Conservation (phyloP, 345 rosid genomes). For the Noccaea caerulescens region DNA sequence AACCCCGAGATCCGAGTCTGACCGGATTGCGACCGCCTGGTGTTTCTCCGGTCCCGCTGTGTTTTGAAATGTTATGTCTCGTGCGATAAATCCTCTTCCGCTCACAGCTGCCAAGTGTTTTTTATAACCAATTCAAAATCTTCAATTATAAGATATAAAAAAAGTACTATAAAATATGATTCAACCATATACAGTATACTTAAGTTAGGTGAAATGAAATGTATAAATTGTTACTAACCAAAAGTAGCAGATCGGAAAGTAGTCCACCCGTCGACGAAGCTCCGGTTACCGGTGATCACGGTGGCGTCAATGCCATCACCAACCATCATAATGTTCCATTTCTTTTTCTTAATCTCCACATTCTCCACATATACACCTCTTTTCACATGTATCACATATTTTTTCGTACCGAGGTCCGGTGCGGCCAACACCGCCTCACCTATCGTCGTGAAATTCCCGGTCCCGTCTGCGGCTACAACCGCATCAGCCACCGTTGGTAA, state of each 20-base stretch:
- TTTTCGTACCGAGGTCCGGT: constrained; percentile 57
- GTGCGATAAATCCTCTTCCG: constrained; percentile 80
- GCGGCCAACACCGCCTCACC: constrained; percentile 71
- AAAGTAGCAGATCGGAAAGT: constrained; percentile 89
- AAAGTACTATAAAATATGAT: background rate
- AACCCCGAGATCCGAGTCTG: constrained; percentile 77
- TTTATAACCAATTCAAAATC: background rate
- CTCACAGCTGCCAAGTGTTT: constrained; percentile 71
- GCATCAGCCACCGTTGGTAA: constrained; percentile 45
- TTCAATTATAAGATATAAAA: background rate
- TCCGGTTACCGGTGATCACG: constrained; percentile 67
- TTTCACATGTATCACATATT: constrained; percentile 63
- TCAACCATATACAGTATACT: background rate
- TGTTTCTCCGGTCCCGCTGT: constrained; percentile 82
- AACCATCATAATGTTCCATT: constrained; percentile 77
- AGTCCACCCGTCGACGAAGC: constrained; percentile 74
- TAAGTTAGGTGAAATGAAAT: background rate
- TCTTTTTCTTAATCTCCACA: constrained; percentile 79
- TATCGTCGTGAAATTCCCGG: constrained; percentile 64
- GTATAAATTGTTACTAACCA: constrained; percentile 48
- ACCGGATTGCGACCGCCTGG: constrained; percentile 85
- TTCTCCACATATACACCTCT: constrained; percentile 74
- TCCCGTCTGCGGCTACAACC: constrained; percentile 77
- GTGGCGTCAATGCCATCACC: constrained; percentile 78
- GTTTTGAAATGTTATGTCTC: constrained; percentile 82